These are phyloP conservation scores for Leccinum aurantiacum DNA, from an alignment of 768 basidiomycete genomes.

Conservation along the genomic window DNA sequence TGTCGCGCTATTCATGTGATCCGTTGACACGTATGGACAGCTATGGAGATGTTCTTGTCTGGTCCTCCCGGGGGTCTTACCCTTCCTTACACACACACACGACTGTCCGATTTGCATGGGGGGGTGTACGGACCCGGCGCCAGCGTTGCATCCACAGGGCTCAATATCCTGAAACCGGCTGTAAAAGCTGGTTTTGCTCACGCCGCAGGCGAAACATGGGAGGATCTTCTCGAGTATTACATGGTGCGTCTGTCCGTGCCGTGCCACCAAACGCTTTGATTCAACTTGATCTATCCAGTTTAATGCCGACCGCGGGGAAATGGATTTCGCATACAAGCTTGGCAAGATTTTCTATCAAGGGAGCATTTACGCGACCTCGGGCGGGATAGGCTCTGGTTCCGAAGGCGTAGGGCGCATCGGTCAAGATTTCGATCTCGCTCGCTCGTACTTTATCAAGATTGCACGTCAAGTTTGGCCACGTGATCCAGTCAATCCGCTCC, in stretches of 20 bases:
- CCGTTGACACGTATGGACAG: constrained; percentile 36
- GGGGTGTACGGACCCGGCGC: constrained; percentile 96
- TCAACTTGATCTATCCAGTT: constrained; percentile 52
- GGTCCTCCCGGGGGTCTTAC: constrained; percentile 92
- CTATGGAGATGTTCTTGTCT: constrained; percentile 74
- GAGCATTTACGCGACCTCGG: constrained; percentile 76
- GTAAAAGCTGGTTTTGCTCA: constrained; percentile 82
- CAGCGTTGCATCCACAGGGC: constrained; percentile 86
- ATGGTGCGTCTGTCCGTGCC: constrained; percentile 46
- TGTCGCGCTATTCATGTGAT: neutral
- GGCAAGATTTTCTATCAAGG: constrained; percentile 98
- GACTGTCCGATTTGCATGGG: constrained; percentile 86
- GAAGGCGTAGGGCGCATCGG: constrained; percentile 91
- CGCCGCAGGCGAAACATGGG: constrained; percentile 91
- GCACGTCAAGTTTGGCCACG: constrained; percentile 85
- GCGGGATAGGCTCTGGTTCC: constrained; percentile 83
- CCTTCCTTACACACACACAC: constrained; percentile 75
- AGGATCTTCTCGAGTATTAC: constrained; percentile 90
- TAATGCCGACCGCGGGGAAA: constrained; percentile 91
- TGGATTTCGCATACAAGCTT: constrained; percentile 84
- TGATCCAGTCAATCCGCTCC: constrained; percentile 62
- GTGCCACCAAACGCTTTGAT: neutral
- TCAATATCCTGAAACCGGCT: constrained; percentile 67
- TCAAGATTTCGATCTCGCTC: constrained; percentile 73
- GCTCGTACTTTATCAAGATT: constrained; percentile 81